Evolutionary conservation across 768 basidiomycete species (phyloP).

Genomic region (Terana coerulea): DNA sequence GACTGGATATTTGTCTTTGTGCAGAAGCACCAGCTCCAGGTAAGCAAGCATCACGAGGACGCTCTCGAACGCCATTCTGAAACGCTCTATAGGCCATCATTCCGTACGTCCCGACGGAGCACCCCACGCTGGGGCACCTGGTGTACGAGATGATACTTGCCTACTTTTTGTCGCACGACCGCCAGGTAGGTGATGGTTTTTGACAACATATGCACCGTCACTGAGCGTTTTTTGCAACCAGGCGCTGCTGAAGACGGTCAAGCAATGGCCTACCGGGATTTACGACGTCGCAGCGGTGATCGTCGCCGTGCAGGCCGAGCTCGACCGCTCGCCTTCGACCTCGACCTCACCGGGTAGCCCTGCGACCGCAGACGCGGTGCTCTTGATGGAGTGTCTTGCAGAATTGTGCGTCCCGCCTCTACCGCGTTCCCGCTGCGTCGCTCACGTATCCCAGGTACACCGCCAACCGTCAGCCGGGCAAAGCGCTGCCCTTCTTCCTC

Average conservation of each 20-base stretch:
- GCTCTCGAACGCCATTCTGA: not conserved
- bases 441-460: slow-evolving; percentile 53
- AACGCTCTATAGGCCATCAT: slow-evolving; percentile 66
- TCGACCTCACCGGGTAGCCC: slow-evolving; percentile 45
- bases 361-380: slow-evolving; percentile 42
- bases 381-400: slow-evolving; percentile 92
- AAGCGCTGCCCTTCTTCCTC: slow-evolving; percentile 89
- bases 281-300: slow-evolving; percentile 88
- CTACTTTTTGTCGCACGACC: slow-evolving; percentile 78
- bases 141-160: slow-evolving; percentile 96
- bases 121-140: slow-evolving; percentile 74
- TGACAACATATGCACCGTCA: too few species aligned
- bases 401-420: slow-evolving; percentile 59
- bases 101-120: slow-evolving; percentile 80
- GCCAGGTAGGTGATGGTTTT: slow-evolving; percentile 52
- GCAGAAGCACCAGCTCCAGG: slow-evolving; percentile 74
- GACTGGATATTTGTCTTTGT: slow-evolving; percentile 92
- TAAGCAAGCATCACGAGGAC: slow-evolving; percentile 28
- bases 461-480: slow-evolving; percentile 87
- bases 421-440: not conserved
- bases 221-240: too few species aligned
- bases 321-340: slow-evolving; percentile 59
- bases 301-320: slow-evolving; percentile 79
- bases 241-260: slow-evolving; percentile 75
- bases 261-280: slow-evolving; percentile 86